Evolutionary conservation across 768 basidiomycete species (phyloP).

Genomic region (Dacryopinax primogenitus): DNA sequence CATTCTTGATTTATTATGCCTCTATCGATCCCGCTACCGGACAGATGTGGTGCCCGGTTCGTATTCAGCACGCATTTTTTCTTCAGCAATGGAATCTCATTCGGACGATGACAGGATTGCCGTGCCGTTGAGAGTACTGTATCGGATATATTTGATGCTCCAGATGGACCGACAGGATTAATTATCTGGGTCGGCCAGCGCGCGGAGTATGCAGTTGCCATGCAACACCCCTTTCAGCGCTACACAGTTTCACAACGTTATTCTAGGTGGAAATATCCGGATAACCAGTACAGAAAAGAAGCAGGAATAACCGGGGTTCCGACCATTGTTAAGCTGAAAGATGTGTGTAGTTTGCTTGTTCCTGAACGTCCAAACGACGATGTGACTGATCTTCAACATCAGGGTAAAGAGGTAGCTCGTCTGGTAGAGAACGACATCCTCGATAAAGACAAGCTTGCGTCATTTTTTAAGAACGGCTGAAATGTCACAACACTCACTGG

Average conservation of each 20-base stretch:
- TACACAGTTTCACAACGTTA: slow-evolving; percentile 2
- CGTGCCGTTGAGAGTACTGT: slow-evolving; percentile 45
- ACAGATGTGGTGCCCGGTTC: slow-evolving; percentile 28
- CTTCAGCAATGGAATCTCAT: not conserved
- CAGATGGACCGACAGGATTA: slow-evolving; percentile 38
- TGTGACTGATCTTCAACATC: not conserved
- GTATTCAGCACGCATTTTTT: not conserved
- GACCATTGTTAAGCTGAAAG: slow-evolving; percentile 47
- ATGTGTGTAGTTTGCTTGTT: slow-evolving; percentile 33
- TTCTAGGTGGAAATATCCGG: slow-evolving; percentile 52
- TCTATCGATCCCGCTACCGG: slow-evolving; percentile 20
- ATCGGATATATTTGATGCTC: slow-evolving; percentile 36
- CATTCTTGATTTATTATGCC: slow-evolving; percentile 27
- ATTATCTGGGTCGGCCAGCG: slow-evolving; percentile 59
- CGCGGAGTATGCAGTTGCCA: slow-evolving; percentile 38
- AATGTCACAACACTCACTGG: not conserved
- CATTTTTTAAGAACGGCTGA: not conserved
- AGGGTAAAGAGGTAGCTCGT: slow-evolving; percentile 15
- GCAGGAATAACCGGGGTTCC: slow-evolving; percentile 56
- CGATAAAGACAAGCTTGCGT: not conserved
- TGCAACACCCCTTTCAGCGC: not conserved
- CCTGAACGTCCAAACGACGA: not conserved
- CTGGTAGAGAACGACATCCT: slow-evolving; percentile 19
- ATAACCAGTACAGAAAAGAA: slow-evolving; percentile 45
- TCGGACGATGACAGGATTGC: slow-evolving; percentile 68